Base-by-base conservation (phyloP, 192 early-diverging fungal species). In the Funneliformis mosseae region DNA sequence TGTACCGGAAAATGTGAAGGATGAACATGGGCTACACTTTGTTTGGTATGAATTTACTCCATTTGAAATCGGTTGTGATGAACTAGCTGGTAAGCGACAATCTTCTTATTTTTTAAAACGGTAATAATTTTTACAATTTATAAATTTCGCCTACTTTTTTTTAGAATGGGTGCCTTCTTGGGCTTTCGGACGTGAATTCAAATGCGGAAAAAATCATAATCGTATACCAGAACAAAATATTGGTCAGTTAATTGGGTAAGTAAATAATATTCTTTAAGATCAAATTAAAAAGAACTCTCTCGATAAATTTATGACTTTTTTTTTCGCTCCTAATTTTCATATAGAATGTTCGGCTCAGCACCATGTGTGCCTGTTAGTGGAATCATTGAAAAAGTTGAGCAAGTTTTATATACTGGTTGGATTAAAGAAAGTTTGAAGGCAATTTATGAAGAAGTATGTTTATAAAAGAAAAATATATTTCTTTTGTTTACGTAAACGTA, bases 1-100 rank as follows among this genome's bases (percentile, higher is more conserved):
- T 42, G 74, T 79, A 7, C 45, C 78, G n/a, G 80, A 38, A 38
- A 59, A 27, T 46, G 66, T 84, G 42, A 82, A 81, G 8, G 73
- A 84, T 27, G 88, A 64, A 77, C 48, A 9, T 76, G 75, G 14
- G 81, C 84, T 60, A 61, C 83, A 83, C 78, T 92, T 88, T 77
- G 92, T 93, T 67, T 96, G 95, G 95, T 95, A 94, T 81, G 95
- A 96, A 74, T 87, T 95, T 66, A 92, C 88, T 8, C 94, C 95
- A 1, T 94, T 89, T 76, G 93, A 96, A 70, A 83, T 95, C 61
- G 95, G 95, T 66, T 92, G 90, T 81, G 92, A 92, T 41, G 95
- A 96, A 76, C 84, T 91, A 5, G 83, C 80, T 61, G 90, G 90
- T 92, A 81, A 80, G 83, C 68, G 12, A 1, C 16, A 3, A 67